Conservation (phyloP, 352 stramenopile species). For the Pythium myriotylum region DNA sequence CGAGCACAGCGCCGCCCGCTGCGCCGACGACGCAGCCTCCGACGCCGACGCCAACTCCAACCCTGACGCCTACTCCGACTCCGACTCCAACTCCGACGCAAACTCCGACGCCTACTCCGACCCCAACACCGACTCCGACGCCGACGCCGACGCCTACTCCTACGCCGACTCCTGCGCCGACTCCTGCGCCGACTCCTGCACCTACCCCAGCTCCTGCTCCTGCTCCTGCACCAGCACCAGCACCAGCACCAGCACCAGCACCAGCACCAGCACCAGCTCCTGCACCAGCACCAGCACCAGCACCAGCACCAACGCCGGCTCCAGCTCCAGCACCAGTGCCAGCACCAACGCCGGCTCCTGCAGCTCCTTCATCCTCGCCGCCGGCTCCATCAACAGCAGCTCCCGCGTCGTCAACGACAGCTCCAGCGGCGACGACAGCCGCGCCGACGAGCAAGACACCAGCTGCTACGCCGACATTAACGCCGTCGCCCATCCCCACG, state of each 20-base stretch:
- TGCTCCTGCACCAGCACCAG: slow-evolving; percentile 5
- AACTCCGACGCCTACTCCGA: slow-evolving; percentile 4
- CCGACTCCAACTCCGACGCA: no score
- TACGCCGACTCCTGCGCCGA: slow-evolving; percentile 12
- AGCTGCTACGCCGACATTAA: slow-evolving; percentile 10
- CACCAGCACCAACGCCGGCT: slow-evolving; percentile 9
- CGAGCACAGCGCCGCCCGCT: not conserved
- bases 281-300: slow-evolving; percentile 5
- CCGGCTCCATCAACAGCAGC: not conserved
- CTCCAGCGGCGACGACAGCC: slow-evolving; percentile 6
- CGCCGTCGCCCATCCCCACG: slow-evolving; percentile 17
- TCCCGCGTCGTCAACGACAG: not conserved
- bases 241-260: slow-evolving; percentile 8
- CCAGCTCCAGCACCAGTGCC: slow-evolving; percentile 6
- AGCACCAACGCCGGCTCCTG: slow-evolving; percentile 6
- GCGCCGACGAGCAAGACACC: slow-evolving; percentile 15
- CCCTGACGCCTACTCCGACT: slow-evolving; percentile 14
- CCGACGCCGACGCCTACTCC: slow-evolving; percentile 14
- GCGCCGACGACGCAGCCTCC: not conserved
- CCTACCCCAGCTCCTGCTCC: slow-evolving; percentile 13
- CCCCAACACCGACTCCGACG: slow-evolving; percentile 11
- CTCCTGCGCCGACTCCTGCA: slow-evolving; percentile 15
- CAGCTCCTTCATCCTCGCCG: slow-evolving; percentile 2
- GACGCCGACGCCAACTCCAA: slow-evolving; percentile 7
- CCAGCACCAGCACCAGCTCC: slow-evolving; percentile 13